A percentile compares a stretch with the other conserved stretches of the same genome.
phyloP scores from a whole-genome alignment of 1,139 yeast genomes.

The Sugiyamaella neomexicana region DNA sequence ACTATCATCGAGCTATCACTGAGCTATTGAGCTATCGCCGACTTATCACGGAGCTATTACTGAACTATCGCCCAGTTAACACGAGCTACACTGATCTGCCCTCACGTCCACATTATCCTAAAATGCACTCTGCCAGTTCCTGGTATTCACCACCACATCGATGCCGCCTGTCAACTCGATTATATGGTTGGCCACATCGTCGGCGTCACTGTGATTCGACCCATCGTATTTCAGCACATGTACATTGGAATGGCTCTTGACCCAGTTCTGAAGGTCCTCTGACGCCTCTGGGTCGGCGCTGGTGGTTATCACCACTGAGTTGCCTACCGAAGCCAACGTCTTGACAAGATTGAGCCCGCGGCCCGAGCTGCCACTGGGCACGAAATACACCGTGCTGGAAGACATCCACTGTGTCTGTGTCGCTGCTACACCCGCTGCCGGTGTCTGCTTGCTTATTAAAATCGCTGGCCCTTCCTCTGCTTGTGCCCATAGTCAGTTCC shows the following conservation, averaged over 20 bases:
- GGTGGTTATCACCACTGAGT: slow-evolving; percentile 17
- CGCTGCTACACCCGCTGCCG: too few species aligned
- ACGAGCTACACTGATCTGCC: too few species aligned
- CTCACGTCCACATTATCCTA: too few species aligned
- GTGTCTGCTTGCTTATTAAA: neutral
- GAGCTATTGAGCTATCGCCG: too few species aligned
- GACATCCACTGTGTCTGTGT: neutral
- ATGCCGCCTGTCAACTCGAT: slow-evolving; percentile 17
- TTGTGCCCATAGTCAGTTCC: too few species aligned
- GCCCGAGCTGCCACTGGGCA: slow-evolving; percentile 19
- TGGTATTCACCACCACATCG: slow-evolving; percentile 15
- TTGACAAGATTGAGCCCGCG: slow-evolving; percentile 18
- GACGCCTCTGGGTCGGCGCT: slow-evolving; percentile 11
- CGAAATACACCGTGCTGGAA: slow-evolving; percentile 17
- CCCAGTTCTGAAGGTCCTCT: slow-evolving; percentile 13
- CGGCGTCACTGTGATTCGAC: slow-evolving; percentile 11
- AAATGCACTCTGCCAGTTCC: neutral
- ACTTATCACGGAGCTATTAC: too few species aligned
- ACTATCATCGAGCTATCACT: too few species aligned
- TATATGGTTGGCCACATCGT: slow-evolving; percentile 14
- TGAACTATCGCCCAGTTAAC: too few species aligned
- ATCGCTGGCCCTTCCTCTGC: too few species aligned
- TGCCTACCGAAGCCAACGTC: slow-evolving; percentile 6
- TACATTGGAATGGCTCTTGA: slow-evolving; percentile 13
- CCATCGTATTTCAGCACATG: slow-evolving; percentile 19